Percentiles rank a stretch among this genome's conserved stretches.
Conservation (phyloP, 1,139 yeast genomes). For the Kurtzmaniella quercitrusa region DNA sequence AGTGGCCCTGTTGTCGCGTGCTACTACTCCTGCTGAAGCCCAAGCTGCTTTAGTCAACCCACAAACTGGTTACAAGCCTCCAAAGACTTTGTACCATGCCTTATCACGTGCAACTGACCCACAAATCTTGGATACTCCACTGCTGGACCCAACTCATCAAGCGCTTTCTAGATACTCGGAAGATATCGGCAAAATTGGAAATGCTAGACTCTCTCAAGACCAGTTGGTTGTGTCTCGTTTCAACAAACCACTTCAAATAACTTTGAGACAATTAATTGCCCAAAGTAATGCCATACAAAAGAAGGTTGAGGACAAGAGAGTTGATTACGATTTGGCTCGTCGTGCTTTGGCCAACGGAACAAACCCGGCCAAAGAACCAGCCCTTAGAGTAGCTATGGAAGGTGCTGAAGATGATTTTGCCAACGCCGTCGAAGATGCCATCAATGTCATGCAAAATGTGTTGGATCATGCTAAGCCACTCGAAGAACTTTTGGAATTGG, state of each 20-base stretch:
- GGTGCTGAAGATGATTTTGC: constrained; percentile 89
- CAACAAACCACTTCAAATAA: constrained; percentile 63
- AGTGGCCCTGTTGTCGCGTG: constrained; percentile 67
- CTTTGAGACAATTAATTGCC: constrained; percentile 59
- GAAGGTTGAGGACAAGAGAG: constrained; percentile 74
- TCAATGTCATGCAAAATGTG: constrained; percentile 77
- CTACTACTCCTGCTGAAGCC: constrained; percentile 78
- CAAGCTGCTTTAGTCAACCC: constrained; percentile 68
- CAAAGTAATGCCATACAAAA: constrained; percentile 71
- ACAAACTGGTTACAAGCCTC: constrained; percentile 54
- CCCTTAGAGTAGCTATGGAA: constrained; percentile 74
- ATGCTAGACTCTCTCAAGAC: constrained; percentile 82
- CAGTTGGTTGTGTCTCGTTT: constrained; percentile 65
- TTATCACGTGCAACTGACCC: constrained; percentile 72
- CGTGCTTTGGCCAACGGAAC: constrained; percentile 60
- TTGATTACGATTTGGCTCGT: constrained; percentile 79
- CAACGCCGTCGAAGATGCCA: constrained; percentile 87
- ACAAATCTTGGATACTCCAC: constrained; percentile 26
- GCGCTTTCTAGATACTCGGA: constrained; percentile 1
- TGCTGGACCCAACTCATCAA: background rate
- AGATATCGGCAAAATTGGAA: constrained; percentile 54
- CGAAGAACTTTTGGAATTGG: constrained; percentile 64
- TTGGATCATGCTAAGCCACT: constrained; percentile 72
- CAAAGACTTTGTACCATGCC: constrained; percentile 84
- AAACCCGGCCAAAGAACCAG: constrained; percentile 71